A percentile compares a stretch with the other conserved stretches of the same genome.
phyloP scores from a whole-genome alignment of 805 yeast genomes.

The Geotrichum ghanense region DNA sequence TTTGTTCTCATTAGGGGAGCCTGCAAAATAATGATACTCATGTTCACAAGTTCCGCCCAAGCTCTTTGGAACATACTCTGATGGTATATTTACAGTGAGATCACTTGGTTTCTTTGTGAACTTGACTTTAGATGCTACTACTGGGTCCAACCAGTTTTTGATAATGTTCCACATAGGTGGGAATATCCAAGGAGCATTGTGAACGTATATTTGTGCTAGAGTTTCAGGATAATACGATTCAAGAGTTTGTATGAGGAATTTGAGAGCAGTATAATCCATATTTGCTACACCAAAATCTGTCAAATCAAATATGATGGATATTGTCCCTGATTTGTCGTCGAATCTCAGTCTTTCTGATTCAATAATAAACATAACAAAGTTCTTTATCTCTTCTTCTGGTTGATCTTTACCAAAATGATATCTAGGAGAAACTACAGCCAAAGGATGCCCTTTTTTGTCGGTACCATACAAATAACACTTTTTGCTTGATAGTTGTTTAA shows the following conservation, averaged over 20 bases:
- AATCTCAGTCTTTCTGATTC: conserved; percentile 70
- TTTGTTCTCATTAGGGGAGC: conserved; percentile 48
- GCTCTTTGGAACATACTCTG: conserved; percentile 49
- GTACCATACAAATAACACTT: conserved; percentile 67
- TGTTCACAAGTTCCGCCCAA: conserved; percentile 64
- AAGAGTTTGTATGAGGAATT: conserved; percentile 76
- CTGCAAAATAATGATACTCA: conserved; percentile 49
- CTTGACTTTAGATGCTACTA: conserved; percentile 80
- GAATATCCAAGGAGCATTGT: conserved; percentile 96
- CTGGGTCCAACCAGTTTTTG: conserved; percentile 93
- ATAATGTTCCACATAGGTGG: conserved; percentile 89
- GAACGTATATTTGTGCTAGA: conserved; percentile 74
- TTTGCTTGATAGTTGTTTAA: conserved; percentile 44
- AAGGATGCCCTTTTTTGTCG: conserved; percentile 65
- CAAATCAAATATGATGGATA: conserved; percentile 76
- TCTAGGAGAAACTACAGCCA: conserved; percentile 70
- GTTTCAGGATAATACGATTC: conserved; percentile 97
- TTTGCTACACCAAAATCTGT: conserved; percentile 78
- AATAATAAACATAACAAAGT: conserved; percentile 61
- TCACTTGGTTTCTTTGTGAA: conserved; percentile 69
- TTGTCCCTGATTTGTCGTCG: conserved; percentile 65
- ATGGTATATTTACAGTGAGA: conserved; percentile 47
- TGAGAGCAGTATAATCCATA: conserved; percentile 88
- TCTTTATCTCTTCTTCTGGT: conserved; percentile 57
- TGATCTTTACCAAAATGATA: conserved; percentile 62